Base-by-base conservation (phyloP, 495 filamentous ascomycete genomes). In the Daldinia bambusicola region DNA sequence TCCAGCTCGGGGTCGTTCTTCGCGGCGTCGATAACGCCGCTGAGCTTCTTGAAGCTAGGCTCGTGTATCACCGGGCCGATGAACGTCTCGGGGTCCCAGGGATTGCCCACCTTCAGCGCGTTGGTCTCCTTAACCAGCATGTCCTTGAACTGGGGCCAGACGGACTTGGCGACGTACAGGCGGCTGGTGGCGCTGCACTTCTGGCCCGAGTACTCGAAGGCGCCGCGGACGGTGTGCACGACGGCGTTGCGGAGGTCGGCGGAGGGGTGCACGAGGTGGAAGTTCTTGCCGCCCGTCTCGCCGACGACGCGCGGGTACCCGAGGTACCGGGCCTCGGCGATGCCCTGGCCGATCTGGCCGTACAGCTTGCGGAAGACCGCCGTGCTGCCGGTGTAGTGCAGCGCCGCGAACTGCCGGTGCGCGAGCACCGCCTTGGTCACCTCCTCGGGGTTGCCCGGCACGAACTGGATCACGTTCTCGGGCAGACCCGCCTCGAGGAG, bases 201-300 rank as follows among this genome's bases (percentile, higher is more conserved):
- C 78, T 97, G 93, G 22, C 93, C 93, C 77, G 94, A 91, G 76
- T 92, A 97, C 80, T 97, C 93, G 74, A 96, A 97, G 7, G 93
- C 90, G 43, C 92, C 93, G 43, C 93, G 90, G 32, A 97, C 88
- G 9, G 93, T 96, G 69, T 95, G 90, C 50, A 90, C 82, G 9
- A 88, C 91, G 31, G 93, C 93, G 71, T 93, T 95, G 37, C 86
- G 78, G 51, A 93, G 73, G 69, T 95, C 91, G 38, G 93, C 93
- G 4, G 87, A 89, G 6, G 82, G 66, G 76, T 96, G 92, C 50
- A 97, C 78, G 41, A 97, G 82, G 80, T 95, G 93, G 84, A 94
- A 97, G 81, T 97, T 97, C 87, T 97, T 97, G 67, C 93, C 93
- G 63, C 92, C 91, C 2, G 93, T 95, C 83, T 96, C 93, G 61